These are phyloP conservation scores for Beauveria pseudobassiana DNA, from an alignment of 2,329 filamentous ascomycete species.

Conservation along the genomic window DNA sequence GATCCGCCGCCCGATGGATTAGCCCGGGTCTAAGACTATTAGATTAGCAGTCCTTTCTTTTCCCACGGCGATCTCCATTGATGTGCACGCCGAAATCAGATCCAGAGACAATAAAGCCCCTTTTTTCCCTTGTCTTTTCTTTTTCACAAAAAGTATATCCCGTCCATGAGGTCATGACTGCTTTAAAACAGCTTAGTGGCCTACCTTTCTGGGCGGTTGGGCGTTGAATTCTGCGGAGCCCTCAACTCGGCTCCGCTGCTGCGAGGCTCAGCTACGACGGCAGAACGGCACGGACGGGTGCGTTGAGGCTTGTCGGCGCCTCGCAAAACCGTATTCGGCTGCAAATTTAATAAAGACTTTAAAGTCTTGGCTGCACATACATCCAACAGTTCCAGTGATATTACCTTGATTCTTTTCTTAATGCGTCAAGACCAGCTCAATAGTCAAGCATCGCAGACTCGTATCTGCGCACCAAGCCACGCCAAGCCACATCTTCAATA, in stretches of 20 bases:
- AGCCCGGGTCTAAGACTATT: not conserved
- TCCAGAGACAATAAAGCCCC: too few relatives aligned
- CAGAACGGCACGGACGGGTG: not conserved
- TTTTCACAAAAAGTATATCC: not conserved
- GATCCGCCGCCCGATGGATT: not conserved
- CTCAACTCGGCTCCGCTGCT: not conserved
- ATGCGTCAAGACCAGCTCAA: too few relatives aligned
- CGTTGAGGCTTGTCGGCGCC: not conserved
- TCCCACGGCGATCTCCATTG: not conserved
- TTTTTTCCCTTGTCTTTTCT: not conserved
- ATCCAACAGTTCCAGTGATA: too few relatives aligned
- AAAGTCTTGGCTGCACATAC: too few relatives aligned
- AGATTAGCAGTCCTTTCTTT: not conserved
- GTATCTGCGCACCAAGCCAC: too few relatives aligned
- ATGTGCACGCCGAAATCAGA: too few relatives aligned
- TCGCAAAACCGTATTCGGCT: too few relatives aligned
- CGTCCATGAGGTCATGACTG: not conserved
- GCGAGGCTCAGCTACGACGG: not conserved
- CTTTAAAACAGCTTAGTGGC: not conserved
- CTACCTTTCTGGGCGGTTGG: not conserved
- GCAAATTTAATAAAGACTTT: too few relatives aligned
- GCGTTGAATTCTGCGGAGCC: not conserved
- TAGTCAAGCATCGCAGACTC: too few relatives aligned
- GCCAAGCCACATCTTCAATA: not conserved
- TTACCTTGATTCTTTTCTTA: too few relatives aligned